Evolutionary conservation across 192 early-diverging fungal species (phyloP), one percentile per base, ranked within the genome.

Genomic region (Coemansia sp.): DNA sequence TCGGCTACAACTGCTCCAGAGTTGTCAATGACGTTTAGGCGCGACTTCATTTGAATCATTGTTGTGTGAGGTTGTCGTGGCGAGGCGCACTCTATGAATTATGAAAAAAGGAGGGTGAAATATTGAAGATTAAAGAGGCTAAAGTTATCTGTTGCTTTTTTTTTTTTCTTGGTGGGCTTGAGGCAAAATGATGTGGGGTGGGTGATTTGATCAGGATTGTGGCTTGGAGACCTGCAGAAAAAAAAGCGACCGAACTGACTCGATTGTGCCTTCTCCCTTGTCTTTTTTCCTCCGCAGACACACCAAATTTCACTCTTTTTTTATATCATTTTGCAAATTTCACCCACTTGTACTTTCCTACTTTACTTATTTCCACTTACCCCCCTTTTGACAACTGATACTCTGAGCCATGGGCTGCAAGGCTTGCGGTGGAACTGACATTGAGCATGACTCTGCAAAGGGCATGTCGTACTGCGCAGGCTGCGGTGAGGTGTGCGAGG

Each of bases 1-100:
- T 99, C 97, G 27, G 92, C 95, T 59, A 96, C 76, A 27, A 94
- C 78, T 20, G 95, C 97, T 9, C 97, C 96, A 36, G 94, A 94
- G 88, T 99, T 99, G 89, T 99, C 97, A 80, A 99, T 98, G 61
- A 97, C 95, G 79, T 94, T 92, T 64, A 94, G 80, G 67, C 88
- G 85, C n/a, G 89, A 89, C 70, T 94, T 93, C 54, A 94, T 82
- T 77, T 90, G 88, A 74, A 95, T 91, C 93, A 93, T 93, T 61
- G 36, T 24, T 41, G 38, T 24, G 61, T 1, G n/a, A 11, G 24
- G 24, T 16, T 34, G 55, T 15, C 20, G 9, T 3, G n/a, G n/a
- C 57, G 57, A 31, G 31, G 16, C 46, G 22, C 54, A 34, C 29
- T 44, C 33, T 13, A 49, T 31, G 49, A 29, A 40, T 7, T 6